Percentiles rank a stretch among this genome's conserved stretches.
Evolutionary conservation across 257 asterid genomes (phyloP).

Genomic region (Solanum dulcamara): DNA sequence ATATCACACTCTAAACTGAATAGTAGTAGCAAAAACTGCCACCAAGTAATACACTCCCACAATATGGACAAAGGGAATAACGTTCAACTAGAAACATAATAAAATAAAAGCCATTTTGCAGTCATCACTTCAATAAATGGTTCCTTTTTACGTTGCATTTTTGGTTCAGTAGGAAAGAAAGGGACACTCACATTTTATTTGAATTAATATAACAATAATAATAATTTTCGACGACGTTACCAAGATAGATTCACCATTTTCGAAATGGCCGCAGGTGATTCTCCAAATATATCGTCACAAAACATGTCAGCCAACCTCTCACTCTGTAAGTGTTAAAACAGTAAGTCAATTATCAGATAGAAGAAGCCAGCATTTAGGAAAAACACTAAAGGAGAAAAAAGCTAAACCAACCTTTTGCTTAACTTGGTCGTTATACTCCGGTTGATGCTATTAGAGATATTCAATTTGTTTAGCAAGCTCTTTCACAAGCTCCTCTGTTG

Average conservation of each 20-base stretch:
- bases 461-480: no score
- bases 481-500: no score
- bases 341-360: background rate
- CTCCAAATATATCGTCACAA: conserved; percentile 77
- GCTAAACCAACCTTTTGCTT: no score
- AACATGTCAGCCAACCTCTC: conserved; percentile 72
- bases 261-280: conserved; percentile 65
- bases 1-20: no score
- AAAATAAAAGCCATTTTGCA: no score
- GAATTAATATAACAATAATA: background rate
- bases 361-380: background rate
- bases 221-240: background rate
- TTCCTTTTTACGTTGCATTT: background rate
- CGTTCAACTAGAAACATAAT: no score
- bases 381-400: conserved; percentile 14
- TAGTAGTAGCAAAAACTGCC: no score
- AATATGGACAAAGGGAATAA: no score
- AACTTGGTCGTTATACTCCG: no score
- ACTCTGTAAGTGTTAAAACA: conserved; percentile 37
- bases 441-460: no score
- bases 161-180: background rate
- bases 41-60: no score
- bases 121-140: no score
- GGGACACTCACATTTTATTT: background rate
- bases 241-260: conserved; percentile 37